Conservation (phyloP, 73 alveolate species). For the Paramecium biaurelia region DNA sequence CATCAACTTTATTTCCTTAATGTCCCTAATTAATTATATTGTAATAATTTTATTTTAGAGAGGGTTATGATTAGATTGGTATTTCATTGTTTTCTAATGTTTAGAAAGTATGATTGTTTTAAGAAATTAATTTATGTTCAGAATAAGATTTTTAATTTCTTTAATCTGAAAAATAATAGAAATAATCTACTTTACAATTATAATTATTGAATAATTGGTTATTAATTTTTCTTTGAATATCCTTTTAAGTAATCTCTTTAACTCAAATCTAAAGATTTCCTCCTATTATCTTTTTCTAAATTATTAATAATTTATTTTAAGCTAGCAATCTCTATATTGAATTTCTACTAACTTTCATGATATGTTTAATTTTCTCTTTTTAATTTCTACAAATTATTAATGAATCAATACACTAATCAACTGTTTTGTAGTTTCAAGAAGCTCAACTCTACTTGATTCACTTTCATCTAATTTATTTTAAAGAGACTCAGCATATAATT, state of each 20-base stretch:
- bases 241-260: background rate
- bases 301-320: background rate
- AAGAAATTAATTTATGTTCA: background rate
- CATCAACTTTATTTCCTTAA: background rate
- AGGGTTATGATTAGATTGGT: background rate
- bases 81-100: background rate
- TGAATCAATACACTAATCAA: background rate
- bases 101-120: background rate
- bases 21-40: background rate
- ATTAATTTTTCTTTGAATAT: background rate
- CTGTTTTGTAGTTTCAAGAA: background rate
- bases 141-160: constrained; percentile 19
- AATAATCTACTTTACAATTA: background rate
- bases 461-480: constrained; percentile 9
- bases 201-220: background rate
- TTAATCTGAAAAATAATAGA: background rate
- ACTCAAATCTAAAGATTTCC: background rate
- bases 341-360: background rate
- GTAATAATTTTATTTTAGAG: background rate
- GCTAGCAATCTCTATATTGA: background rate
- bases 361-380: constrained; percentile 21
- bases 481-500: constrained; percentile 30
- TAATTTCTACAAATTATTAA: background rate
- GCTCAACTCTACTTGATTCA: background rate
- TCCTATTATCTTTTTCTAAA: background rate